Evolutionary conservation across 176 grass and related monocot species (phyloP), one percentile per base, ranked within the genome.

Genomic region (Luzula sylvatica): DNA sequence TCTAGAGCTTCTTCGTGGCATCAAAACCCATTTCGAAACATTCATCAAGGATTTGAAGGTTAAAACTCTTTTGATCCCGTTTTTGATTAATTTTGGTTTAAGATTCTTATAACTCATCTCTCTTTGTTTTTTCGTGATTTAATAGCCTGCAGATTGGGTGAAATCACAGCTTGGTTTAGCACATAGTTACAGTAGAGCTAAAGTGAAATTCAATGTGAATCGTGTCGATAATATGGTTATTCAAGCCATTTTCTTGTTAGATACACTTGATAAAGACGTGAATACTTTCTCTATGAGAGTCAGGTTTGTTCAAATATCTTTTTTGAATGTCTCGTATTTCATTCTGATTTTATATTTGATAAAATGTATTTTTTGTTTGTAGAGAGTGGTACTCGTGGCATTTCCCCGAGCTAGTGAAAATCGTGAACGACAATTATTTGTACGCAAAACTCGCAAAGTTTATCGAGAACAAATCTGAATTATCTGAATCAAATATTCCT

Each of bases 181-280:
- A 12, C 87, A 86, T 42, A 86, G 81, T 53, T 93, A 86, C 52
- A 86, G 77, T 61, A 75, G 87, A 56, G 87, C 81, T 7, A 93
- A 93, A 77, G 81, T 86, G 11, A 93, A 93, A 73, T 93, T 87
- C 65, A 94, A 87, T 72, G 83, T 87, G 44, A 94, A 83, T 35
- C 72, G 75, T 29, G 79, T 87, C 11, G 88, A 81, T 66, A 87
- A 94, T 68, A 94, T 94, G 88, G 82, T 94, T 18, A 94, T 94
- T 59, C 87, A 93, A 30, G 81, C 87, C 20, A 93, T 93, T 42
- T 93, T 93, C 50, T 59, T 93, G 44, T 24, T 94, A 66, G 87
- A 94, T 56, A 94, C 78, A 1, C 71, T 94, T 56, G 87, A 94
- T 48, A 94, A 94, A 55, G 82, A 94, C 52, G 79, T 87, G 20